Evolutionary conservation across 768 basidiomycete species (phyloP).

Genomic region (Crucibulum laeve): DNA sequence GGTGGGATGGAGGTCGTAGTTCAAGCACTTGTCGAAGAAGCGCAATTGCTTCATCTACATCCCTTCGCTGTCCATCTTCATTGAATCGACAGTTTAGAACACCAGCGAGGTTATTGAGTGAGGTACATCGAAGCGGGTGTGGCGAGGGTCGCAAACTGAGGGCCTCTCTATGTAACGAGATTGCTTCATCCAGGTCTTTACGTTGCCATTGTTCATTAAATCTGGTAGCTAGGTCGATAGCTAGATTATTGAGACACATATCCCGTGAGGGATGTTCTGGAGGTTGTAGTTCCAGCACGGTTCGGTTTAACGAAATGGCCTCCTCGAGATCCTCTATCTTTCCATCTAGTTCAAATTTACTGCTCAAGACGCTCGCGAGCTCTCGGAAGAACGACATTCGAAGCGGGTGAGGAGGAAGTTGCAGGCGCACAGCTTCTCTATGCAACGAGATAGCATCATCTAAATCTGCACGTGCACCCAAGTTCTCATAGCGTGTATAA

Average conservation of each 20-base stretch:
- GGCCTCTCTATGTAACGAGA: not conserved
- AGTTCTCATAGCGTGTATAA: not conserved
- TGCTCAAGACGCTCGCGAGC: not conserved
- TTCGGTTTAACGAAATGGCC: not conserved
- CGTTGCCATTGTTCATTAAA: not conserved
- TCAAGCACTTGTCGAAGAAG: not conserved
- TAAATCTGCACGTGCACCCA: not conserved
- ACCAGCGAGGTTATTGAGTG: not conserved
- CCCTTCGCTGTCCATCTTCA: not conserved
- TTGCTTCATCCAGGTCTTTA: not conserved
- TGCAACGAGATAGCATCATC: not conserved
- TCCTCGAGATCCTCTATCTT: not conserved
- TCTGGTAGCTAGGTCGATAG: not conserved
- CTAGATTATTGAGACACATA: not conserved
- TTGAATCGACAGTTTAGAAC: not conserved
- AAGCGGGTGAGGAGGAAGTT: not conserved
- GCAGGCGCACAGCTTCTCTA: not conserved
- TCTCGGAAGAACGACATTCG: not conserved
- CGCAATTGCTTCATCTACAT: not conserved
- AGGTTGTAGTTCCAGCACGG: not conserved
- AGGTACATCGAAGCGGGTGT: not conserved
- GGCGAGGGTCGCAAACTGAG: not conserved
- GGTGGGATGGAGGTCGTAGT: not conserved
- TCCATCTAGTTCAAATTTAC: not conserved
- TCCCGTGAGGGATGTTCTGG: not conserved